These are phyloP conservation scores for Agaricus bisporus DNA, from an alignment of 768 basidiomycete species.

Conservation along the genomic window DNA sequence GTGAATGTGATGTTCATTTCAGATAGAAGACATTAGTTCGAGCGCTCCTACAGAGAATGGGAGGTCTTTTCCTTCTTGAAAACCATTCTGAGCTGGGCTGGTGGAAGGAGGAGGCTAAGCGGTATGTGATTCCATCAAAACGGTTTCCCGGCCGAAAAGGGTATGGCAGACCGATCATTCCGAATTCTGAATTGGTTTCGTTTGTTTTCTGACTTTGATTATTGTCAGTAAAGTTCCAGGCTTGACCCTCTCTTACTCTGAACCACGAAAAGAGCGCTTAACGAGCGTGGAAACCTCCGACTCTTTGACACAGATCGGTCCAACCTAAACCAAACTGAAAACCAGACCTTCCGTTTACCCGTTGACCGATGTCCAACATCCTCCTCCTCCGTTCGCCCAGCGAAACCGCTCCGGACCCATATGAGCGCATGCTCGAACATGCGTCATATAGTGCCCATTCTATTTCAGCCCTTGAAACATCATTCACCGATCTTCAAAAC, in stretches of 20 bases:
- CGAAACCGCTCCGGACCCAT: conserved; percentile 43
- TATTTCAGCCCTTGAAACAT: conserved; percentile 70
- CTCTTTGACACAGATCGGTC: no score
- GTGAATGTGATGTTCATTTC: neutral
- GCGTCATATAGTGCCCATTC: conserved; percentile 49
- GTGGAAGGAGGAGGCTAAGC: neutral
- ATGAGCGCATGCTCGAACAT: conserved; percentile 43
- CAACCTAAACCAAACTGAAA: no score
- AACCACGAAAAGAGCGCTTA: no score
- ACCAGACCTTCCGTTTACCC: neutral
- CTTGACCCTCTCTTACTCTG: no score
- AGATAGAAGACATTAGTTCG: neutral
- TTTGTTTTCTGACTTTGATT: no score
- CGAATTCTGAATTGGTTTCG: no score
- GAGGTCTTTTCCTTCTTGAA: conserved; percentile 73
- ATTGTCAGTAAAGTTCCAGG: no score
- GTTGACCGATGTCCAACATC: conserved; percentile 26
- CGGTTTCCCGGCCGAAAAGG: neutral
- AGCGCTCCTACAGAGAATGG: conserved; percentile 55
- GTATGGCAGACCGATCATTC: neutral
- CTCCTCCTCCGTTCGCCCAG: conserved; percentile 40
- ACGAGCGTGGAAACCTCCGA: no score
- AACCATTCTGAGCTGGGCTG: conserved; percentile 13
- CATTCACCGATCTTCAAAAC: conserved; percentile 38
- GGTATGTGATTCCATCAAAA: neutral